Evolutionary conservation across 1,284 basidiomycete genomes (phyloP).

Genomic region (Takashimella tepidaria): DNA sequence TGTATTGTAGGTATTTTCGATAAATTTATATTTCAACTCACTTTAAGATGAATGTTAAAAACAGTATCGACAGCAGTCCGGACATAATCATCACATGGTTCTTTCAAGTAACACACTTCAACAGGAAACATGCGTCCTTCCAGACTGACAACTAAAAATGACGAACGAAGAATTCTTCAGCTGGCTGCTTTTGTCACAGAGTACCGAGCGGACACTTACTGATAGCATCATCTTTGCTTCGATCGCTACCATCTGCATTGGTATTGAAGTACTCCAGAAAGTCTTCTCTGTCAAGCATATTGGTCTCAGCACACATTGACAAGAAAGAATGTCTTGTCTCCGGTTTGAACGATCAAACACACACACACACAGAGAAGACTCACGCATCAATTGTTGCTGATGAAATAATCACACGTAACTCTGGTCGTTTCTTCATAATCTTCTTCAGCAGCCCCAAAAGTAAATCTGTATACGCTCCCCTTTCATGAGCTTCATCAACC

Average conservation of each 20-base stretch:
- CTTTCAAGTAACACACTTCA: conserved; percentile 67
- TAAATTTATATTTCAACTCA: no score
- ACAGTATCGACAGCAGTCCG: conserved; percentile 75
- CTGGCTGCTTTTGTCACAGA: not conserved
- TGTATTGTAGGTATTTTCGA: no score
- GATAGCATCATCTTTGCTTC: conserved; percentile 45
- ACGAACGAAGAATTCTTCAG: no score
- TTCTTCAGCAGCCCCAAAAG: conserved; percentile 88
- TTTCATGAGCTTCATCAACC: conserved; percentile 97
- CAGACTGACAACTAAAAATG: conserved; percentile 71
- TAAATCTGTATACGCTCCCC: conserved; percentile 89
- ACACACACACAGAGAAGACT: no score
- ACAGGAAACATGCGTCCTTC: conserved; percentile 93
- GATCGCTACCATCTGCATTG: conserved; percentile 45
- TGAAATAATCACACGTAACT: conserved; percentile 83
- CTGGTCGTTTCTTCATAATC: conserved; percentile 85
- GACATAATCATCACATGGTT: conserved; percentile 74
- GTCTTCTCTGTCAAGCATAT: conserved; percentile 49
- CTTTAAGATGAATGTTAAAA: conserved; percentile 79
- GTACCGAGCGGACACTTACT: conserved; percentile 19
- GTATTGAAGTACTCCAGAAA: conserved; percentile 83
- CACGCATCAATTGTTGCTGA: conserved; percentile 90
- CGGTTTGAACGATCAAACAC: not conserved
- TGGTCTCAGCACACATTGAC: not conserved
- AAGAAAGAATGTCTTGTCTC: no score